Conservation (phyloP, 2,329 filamentous ascomycete species). For the Fusarium algeriense region DNA sequence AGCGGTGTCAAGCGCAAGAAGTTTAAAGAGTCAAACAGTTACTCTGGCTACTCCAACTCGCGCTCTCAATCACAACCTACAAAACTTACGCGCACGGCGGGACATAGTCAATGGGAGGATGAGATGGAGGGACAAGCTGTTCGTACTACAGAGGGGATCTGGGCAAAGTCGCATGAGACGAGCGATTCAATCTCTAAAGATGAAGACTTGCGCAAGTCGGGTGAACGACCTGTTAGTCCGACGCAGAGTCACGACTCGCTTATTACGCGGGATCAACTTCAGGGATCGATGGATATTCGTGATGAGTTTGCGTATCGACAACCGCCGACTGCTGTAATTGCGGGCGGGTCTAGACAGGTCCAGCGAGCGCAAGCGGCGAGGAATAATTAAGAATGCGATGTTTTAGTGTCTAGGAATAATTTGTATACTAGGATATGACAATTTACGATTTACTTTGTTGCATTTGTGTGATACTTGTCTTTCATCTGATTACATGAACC, state of each 20-base stretch:
- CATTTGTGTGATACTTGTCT: no score
- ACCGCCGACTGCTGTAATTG: constrained; percentile 35
- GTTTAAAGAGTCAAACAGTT: constrained; percentile 71
- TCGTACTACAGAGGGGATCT: constrained; percentile 45
- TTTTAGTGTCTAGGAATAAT: neutral
- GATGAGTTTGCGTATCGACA: constrained; percentile 15
- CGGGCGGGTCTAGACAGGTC: constrained; percentile 30
- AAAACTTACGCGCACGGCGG: constrained; percentile 34
- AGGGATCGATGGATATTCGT: constrained; percentile 33
- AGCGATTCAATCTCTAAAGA: constrained; percentile 38
- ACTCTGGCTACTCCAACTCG: constrained; percentile 46
- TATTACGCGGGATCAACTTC: constrained; percentile 40
- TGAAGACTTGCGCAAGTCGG: constrained; percentile 32
- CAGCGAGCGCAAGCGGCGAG: constrained; percentile 27
- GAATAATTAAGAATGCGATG: constrained; percentile 9
- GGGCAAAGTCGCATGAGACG: constrained; percentile 40
- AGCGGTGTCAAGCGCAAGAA: constrained; percentile 87
- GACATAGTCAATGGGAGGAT: constrained; percentile 44
- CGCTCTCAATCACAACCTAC: constrained; percentile 42
- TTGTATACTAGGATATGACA: neutral
- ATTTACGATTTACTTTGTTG: constrained; percentile 23
- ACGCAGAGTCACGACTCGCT: constrained; percentile 48
- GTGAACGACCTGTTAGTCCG: constrained; percentile 38
- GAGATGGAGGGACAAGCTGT: constrained; percentile 35
- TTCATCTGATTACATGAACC: neutral